phyloP scores from a whole-genome alignment of 2,329 filamentous ascomycete genomes.

The Dactylellina cionopaga region DNA sequence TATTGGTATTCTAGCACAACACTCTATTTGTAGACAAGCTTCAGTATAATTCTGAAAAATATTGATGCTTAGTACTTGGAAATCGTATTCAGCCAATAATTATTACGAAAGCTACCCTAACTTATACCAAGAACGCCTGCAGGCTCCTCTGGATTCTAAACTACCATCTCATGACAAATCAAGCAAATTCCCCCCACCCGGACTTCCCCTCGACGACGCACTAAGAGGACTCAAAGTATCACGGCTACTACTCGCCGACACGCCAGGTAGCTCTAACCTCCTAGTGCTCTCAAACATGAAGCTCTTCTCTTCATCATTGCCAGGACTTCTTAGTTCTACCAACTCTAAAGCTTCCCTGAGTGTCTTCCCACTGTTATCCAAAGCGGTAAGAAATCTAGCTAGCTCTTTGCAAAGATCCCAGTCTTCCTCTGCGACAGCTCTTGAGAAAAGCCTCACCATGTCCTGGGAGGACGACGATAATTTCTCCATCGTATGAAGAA shows the following conservation, averaged over 20 bases:
- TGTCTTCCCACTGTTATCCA: constrained; percentile 86
- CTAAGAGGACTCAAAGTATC: constrained; percentile 36
- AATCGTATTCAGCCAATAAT: not conserved
- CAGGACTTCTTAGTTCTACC: constrained; percentile 63
- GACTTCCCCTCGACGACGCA: constrained; percentile 27
- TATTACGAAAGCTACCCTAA: not conserved
- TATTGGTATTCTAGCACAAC: too few species aligned
- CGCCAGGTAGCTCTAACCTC: constrained; percentile 23
- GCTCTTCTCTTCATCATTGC: constrained; percentile 59
- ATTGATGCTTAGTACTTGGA: too few species aligned
- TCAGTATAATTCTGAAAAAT: too few species aligned
- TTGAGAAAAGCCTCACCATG: constrained; percentile 79
- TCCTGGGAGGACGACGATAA: constrained; percentile 75
- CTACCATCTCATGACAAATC: constrained; percentile 30
- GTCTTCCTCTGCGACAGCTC: constrained; percentile 84
- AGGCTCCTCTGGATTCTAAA: not conserved
- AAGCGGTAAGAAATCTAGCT: constrained; percentile 89
- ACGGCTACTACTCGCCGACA: constrained; percentile 21
- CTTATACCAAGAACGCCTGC: constrained; percentile 5
- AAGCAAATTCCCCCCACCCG: constrained; percentile 29
- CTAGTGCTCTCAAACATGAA: constrained; percentile 61
- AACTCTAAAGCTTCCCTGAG: constrained; percentile 76
- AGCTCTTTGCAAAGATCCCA: constrained; percentile 97
- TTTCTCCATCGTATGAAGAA: constrained; percentile 84
- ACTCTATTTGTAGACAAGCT: too few species aligned